Conservation (phyloP, 495 filamentous ascomycete species). For the Penicillium silybi region DNA sequence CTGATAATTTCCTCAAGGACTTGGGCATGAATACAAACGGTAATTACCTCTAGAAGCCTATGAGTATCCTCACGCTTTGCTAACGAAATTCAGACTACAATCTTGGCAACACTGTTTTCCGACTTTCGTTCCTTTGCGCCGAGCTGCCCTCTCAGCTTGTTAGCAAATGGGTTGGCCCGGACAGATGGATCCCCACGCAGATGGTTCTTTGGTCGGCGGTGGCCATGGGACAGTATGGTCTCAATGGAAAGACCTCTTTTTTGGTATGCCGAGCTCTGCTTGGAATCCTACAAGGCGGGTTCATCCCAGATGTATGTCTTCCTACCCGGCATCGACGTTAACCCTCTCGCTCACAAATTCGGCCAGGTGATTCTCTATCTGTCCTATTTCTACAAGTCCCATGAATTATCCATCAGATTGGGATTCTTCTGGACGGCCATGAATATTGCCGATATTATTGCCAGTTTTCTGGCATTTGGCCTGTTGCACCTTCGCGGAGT, state of each 20-base stretch:
- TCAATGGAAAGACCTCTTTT: constrained; percentile 58
- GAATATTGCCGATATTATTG: constrained; percentile 48
- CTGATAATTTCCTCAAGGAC: constrained; percentile 52
- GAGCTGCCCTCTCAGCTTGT: constrained; percentile 31
- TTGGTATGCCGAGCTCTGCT: constrained; percentile 57
- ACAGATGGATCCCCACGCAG: constrained; percentile 30
- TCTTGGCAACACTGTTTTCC: constrained; percentile 20
- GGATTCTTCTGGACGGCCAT: constrained; percentile 58
- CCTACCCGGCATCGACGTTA: not conserved
- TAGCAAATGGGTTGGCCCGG: constrained; percentile 10
- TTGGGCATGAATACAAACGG: constrained; percentile 49
- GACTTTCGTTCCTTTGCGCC: constrained; percentile 6
- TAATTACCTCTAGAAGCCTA: not conserved
- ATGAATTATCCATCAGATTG: constrained; percentile 59
- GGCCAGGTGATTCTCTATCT: constrained; percentile 52
- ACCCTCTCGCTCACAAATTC: not conserved
- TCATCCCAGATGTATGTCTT: constrained; percentile 22
- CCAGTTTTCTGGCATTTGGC: constrained; percentile 46
- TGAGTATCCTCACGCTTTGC: not conserved
- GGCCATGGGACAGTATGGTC: constrained; percentile 55
- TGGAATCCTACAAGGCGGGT: constrained; percentile 59
- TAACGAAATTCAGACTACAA: constrained; percentile 7
- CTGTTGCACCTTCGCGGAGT: constrained; percentile 40
- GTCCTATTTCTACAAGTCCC: constrained; percentile 66
- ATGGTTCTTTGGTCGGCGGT: constrained; percentile 50